phyloP scores from a whole-genome alignment of 768 basidiomycete species.

The Rhodocollybia butyracea region DNA sequence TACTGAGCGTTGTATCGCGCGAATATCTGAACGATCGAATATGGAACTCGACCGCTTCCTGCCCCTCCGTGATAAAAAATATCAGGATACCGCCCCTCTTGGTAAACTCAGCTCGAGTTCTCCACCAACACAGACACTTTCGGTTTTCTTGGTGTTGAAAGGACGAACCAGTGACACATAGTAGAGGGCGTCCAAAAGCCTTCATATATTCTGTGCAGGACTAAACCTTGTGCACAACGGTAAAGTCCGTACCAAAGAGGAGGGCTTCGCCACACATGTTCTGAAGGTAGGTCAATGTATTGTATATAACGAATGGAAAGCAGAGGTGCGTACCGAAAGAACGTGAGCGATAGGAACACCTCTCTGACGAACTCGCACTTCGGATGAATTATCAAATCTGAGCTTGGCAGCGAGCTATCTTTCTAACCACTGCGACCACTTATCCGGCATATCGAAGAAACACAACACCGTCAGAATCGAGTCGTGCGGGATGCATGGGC shows the following conservation, averaged over 20 bases:
- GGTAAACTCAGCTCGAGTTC: constrained; percentile 20
- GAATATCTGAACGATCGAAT: constrained; percentile 26
- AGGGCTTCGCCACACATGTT: constrained; percentile 38
- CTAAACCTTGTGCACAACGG: constrained; percentile 38
- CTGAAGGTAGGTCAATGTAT: constrained; percentile 5
- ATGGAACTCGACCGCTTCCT: constrained; percentile 29
- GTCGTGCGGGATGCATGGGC: constrained; percentile 32
- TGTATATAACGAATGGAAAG: background rate
- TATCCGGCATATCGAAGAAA: constrained; percentile 35
- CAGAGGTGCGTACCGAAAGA: constrained; percentile 16
- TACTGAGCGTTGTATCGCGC: constrained; percentile 28
- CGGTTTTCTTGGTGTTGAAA: constrained; percentile 41
- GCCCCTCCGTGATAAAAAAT: constrained; percentile 29
- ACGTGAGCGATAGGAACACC: constrained; percentile 43
- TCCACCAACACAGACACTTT: constrained; percentile 32
- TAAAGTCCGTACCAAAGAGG: constrained; percentile 45
- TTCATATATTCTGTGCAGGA: constrained; percentile 43
- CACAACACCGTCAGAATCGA: constrained; percentile 35
- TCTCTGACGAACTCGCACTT: constrained; percentile 31
- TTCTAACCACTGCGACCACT: constrained; percentile 31
- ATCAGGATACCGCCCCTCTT: constrained; percentile 34
- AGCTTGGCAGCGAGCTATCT: constrained; percentile 30
- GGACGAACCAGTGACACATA: constrained; percentile 37
- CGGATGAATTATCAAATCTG: constrained; percentile 29
- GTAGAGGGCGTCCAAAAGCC: constrained; percentile 43